Evolutionary conservation across 2,329 filamentous ascomycete species (phyloP).

Genomic region (Periconia macrospinosa): DNA sequence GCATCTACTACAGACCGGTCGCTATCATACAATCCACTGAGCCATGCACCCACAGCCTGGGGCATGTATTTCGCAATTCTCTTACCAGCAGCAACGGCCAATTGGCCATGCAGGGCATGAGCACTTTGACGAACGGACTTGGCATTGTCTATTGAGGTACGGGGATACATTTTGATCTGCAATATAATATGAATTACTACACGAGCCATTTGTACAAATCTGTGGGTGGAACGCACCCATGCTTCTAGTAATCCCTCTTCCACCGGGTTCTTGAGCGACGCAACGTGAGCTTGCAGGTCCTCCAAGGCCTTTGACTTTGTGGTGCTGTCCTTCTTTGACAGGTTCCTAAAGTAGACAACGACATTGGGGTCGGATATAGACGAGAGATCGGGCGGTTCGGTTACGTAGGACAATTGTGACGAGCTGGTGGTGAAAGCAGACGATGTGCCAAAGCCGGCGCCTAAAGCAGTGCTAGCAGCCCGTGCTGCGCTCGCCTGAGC

Average conservation of each 20-base stretch:
- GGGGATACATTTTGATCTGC: conserved; percentile 83
- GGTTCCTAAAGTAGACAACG: conserved; percentile 88
- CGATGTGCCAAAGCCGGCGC: conserved; percentile 42
- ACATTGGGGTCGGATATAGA: conserved; percentile 77
- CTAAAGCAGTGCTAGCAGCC: conserved; percentile 52
- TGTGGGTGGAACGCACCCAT: conserved; percentile 66
- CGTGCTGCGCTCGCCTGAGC: conserved; percentile 66
- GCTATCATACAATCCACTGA: conserved; percentile 84
- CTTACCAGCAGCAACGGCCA: conserved; percentile 67
- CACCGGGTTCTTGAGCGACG: conserved; percentile 61
- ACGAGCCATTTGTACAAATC: conserved; percentile 35
- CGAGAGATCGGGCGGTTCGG: conserved; percentile 80
- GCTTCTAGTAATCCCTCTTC: conserved; percentile 85
- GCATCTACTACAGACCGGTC: conserved; percentile 75
- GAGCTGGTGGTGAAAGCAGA: conserved; percentile 50
- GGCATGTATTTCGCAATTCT: conserved; percentile 80
- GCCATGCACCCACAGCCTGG: conserved; percentile 82
- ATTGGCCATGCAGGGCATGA: conserved; percentile 70
- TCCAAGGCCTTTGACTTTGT: conserved; percentile 91
- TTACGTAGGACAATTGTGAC: conserved; percentile 80
- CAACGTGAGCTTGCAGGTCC: conserved; percentile 71
- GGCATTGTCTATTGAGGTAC: conserved; percentile 85
- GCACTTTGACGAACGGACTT: conserved; percentile 85
- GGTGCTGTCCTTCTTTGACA: conserved; percentile 88
- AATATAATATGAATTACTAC: conserved; percentile 39